Conservation (phyloP, 768 basidiomycete genomes). For the Phlebiopsis gigantea region DNA sequence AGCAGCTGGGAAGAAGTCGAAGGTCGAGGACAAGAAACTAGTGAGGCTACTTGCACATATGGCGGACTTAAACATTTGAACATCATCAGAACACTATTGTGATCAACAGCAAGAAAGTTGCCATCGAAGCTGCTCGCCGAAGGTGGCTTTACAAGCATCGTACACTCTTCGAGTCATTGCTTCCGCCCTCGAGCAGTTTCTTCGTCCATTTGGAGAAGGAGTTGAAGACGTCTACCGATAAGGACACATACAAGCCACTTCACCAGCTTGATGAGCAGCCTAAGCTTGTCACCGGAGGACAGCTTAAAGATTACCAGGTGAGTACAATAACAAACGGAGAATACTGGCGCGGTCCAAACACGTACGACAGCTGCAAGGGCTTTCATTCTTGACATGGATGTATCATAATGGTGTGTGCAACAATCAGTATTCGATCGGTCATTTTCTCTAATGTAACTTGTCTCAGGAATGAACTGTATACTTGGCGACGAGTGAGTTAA, state of each 20-base stretch:
- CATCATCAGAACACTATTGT: constrained; percentile 38
- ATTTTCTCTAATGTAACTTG: background rate
- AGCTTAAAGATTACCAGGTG: constrained; percentile 72
- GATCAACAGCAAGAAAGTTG: constrained; percentile 31
- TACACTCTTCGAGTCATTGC: constrained; percentile 40
- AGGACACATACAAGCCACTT: constrained; percentile 28
- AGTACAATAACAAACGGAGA: background rate
- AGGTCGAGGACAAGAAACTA: constrained; percentile 34
- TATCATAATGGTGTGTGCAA: constrained; percentile 52
- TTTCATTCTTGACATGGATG: constrained; percentile 62
- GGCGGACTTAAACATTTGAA: no score
- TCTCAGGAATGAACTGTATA: constrained; percentile 59
- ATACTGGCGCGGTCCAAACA: background rate
- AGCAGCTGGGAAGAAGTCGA: constrained; percentile 25
- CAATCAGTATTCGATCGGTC: background rate
- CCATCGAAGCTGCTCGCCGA: constrained; percentile 36
- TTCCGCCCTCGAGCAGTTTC: constrained; percentile 35
- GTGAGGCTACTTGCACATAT: constrained; percentile 24
- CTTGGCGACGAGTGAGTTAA: constrained; percentile 59
- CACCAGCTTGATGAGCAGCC: constrained; percentile 44
- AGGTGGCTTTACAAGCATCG: constrained; percentile 43
- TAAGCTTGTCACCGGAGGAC: constrained; percentile 43
- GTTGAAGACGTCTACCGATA: constrained; percentile 18
- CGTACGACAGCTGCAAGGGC: constrained; percentile 43
- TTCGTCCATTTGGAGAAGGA: constrained; percentile 33